phyloP scores from a whole-genome alignment of 345 rosid species.

The Eutrema heterophyllum region DNA sequence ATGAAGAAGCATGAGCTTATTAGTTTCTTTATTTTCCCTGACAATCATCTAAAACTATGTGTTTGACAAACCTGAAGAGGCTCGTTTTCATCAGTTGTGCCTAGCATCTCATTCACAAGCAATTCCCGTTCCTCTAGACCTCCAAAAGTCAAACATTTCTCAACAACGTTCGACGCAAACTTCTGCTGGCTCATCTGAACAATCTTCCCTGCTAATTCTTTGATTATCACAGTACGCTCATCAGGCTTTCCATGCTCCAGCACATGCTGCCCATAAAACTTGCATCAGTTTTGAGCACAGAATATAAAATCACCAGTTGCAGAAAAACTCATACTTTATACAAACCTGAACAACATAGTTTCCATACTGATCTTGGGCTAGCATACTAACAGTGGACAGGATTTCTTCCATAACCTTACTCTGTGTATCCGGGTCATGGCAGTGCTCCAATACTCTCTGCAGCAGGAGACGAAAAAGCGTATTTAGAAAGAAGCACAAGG shows the following conservation, averaged over 20 bases:
- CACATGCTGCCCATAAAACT: conserved; percentile 56
- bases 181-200: conserved; percentile 97
- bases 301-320: neutral
- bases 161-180: conserved; percentile 91
- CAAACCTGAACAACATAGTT: conserved; percentile 97
- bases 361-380: conserved; percentile 96
- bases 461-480: neutral
- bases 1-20: neutral
- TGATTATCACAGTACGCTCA: conserved; percentile 73
- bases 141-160: conserved; percentile 85
- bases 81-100: conserved; percentile 86
- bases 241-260: conserved; percentile 87
- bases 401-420: conserved; percentile 79
- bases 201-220: conserved; percentile 69
- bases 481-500: neutral
- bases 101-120: conserved; percentile 92
- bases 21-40: neutral
- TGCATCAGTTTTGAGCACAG: neutral
- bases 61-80: conserved; percentile 76
- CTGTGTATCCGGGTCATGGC: conserved; percentile 65
- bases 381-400: conserved; percentile 65
- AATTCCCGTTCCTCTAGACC: conserved; percentile 58
- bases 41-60: neutral
- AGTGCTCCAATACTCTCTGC: conserved; percentile 91
- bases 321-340: neutral